Evolutionary conservation across 2,329 filamentous ascomycete species (phyloP), one percentile per base, ranked within the genome.

Genomic region (Setomelanomma holmii): DNA sequence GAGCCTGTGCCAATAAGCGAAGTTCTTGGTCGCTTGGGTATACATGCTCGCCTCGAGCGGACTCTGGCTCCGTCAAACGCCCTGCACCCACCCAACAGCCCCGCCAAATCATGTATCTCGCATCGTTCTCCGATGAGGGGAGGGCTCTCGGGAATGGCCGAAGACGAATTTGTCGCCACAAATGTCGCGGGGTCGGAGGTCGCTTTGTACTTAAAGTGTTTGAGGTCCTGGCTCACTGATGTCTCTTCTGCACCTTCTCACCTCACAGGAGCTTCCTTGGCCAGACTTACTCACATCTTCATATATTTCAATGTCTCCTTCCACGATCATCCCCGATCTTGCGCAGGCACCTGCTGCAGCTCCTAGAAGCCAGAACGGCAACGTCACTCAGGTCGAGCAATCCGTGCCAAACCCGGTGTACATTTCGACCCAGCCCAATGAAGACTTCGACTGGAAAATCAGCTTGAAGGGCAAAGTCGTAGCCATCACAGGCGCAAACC

Each of bases 401-500:
- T 59, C 63, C 22, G 52, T 63, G 30, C 53, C 64, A 35, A 72
- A 68, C 55, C 63, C 68, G 54, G 60, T 72, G 5, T 75, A 73
- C 23, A 64, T 79, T 16, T 72, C 69, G 50, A 80, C 78, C 38
- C 67, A 77, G 58, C 79, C 79, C 1, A 64, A 69, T n/a, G 64
- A 75, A n/a, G 68, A 78, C 48, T 74, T 76, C 52, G 75, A 74
- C 67, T 80, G 77, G 77, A 75, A 77, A 49, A 76, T 80, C 5
- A 76, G 74, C 1, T 68, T 80, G 16, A 71, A 69, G 45, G 71
- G 74, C 60, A 80, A 80, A 55, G 61, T 79, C 61, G 53, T 69
- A 40, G 66, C 67, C 23, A 66, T 72, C 22, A 72, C 68, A n/a
- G 64, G 63, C 40, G 61, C 61, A 17, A 64, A 66, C 41, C 57